Percentiles rank a stretch among this genome's conserved stretches.
Conservation (phyloP, 176 grass and related monocot genomes). For the Typha latifolia region DNA sequence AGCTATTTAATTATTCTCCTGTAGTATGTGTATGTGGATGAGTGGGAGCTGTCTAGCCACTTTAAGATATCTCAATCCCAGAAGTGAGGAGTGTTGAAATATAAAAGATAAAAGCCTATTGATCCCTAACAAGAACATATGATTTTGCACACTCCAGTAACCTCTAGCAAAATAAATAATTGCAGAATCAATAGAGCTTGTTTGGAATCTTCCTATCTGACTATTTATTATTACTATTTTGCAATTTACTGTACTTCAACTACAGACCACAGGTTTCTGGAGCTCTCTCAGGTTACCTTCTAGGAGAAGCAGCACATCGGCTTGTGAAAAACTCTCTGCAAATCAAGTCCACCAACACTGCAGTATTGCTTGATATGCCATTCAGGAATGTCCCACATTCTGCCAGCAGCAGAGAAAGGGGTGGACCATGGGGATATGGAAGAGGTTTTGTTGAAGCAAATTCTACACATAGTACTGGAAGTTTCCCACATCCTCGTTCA, state of each 20-base stretch:
- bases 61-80: too few relatives aligned
- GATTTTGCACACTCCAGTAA: too few relatives aligned
- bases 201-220: not conserved
- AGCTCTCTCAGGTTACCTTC: slow-evolving; percentile 66
- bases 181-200: not conserved
- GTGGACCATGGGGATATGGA: slow-evolving; percentile 57
- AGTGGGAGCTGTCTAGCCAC: too few relatives aligned
- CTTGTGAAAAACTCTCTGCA: slow-evolving; percentile 90
- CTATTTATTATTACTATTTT: slow-evolving; percentile 1
- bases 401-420: slow-evolving; percentile 35
- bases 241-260: slow-evolving; percentile 18
- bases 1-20: too few relatives aligned
- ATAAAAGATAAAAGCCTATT: too few relatives aligned
- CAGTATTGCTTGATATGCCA: slow-evolving; percentile 52
- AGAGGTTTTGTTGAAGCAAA: slow-evolving; percentile 45
- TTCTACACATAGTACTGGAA: slow-evolving; percentile 31
- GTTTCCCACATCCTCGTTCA: slow-evolving; percentile 42
- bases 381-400: slow-evolving; percentile 37
- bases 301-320: slow-evolving; percentile 86
- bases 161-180: not conserved
- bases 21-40: too few relatives aligned
- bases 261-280: slow-evolving; percentile 73
- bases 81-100: too few relatives aligned
- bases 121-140: too few relatives aligned
- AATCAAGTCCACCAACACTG: slow-evolving; percentile 51